phyloP scores from a whole-genome alignment of 768 basidiomycete genomes.

The Hebeloma cylindrosporum region DNA sequence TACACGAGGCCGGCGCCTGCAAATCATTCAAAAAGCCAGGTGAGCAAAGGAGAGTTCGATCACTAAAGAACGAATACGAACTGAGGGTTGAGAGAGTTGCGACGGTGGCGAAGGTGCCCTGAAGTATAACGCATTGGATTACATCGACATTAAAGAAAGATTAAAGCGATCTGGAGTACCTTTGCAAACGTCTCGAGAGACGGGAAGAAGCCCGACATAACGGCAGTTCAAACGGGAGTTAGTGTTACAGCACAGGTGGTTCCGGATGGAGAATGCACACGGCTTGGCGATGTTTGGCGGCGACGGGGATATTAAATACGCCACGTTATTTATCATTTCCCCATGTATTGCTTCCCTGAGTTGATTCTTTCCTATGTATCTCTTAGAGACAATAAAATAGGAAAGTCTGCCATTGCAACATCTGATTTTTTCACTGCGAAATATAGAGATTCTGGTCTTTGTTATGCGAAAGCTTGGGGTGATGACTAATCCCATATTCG shows the following conservation, averaged over 20 bases:
- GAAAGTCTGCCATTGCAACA: no score
- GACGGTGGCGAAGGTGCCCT: constrained; percentile 58
- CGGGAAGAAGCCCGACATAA: constrained; percentile 42
- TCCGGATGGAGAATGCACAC: background rate
- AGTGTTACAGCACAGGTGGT: background rate
- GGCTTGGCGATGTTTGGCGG: constrained; percentile 13
- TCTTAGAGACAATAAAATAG: no score
- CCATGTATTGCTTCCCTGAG: no score
- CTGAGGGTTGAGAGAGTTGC: constrained; percentile 59
- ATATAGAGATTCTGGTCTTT: background rate
- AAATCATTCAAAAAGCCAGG: constrained; percentile 7
- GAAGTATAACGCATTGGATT: background rate
- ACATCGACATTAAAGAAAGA: background rate
- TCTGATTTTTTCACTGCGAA: background rate
- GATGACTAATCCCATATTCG: no score
- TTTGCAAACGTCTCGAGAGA: constrained; percentile 49
- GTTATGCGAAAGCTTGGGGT: background rate
- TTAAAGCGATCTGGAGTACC: constrained; percentile 28
- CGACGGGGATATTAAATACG: no score
- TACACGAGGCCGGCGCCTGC: constrained; percentile 74
- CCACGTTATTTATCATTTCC: no score
- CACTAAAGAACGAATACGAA: constrained; percentile 25
- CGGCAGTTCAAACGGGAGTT: constrained; percentile 2
- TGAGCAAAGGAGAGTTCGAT: background rate
- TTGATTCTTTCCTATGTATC: no score